Percentiles rank a stretch among this genome's conserved stretches.
Evolutionary conservation across 1,284 basidiomycete species (phyloP).

Genomic region (Naganishia sp.): DNA sequence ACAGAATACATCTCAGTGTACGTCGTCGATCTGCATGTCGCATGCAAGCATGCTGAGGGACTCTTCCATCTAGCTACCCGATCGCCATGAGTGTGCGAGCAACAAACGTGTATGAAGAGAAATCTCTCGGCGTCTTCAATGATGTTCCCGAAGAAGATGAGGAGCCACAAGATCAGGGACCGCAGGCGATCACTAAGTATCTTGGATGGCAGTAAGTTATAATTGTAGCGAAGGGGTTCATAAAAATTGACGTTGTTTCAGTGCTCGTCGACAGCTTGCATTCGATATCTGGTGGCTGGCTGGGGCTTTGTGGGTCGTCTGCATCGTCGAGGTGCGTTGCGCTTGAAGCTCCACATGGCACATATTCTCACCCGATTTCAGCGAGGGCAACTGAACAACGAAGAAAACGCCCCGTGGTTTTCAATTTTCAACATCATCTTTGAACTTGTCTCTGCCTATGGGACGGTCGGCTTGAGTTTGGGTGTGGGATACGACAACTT

Average conservation of each 20-base stretch:
- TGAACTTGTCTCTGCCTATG: conserved; percentile 77
- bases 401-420: conserved; percentile 65
- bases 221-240: neutral
- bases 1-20: conserved; percentile 57
- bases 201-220: conserved; percentile 51
- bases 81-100: conserved; percentile 76
- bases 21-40: conserved; percentile 35
- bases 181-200: conserved; percentile 53
- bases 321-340: conserved; percentile 75
- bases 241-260: conserved; percentile 3
- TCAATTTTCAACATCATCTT: conserved; percentile 69
- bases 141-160: conserved; percentile 59
- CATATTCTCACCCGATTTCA: conserved; percentile 42
- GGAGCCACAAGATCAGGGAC: conserved; percentile 54
- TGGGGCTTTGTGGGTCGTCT: conserved; percentile 73
- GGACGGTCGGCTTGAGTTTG: conserved; percentile 81
- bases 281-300: conserved; percentile 93
- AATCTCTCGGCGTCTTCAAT: conserved; percentile 73
- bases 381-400: conserved; percentile 63
- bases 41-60: neutral
- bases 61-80: conserved; percentile 52
- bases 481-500: conserved; percentile 64
- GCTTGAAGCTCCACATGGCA: conserved; percentile 6
- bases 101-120: conserved; percentile 98
- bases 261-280: conserved; percentile 77